These are phyloP conservation scores for Kodamaea nitidulidarum DNA, from an alignment of 805 yeast genomes.

Conservation along the genomic window DNA sequence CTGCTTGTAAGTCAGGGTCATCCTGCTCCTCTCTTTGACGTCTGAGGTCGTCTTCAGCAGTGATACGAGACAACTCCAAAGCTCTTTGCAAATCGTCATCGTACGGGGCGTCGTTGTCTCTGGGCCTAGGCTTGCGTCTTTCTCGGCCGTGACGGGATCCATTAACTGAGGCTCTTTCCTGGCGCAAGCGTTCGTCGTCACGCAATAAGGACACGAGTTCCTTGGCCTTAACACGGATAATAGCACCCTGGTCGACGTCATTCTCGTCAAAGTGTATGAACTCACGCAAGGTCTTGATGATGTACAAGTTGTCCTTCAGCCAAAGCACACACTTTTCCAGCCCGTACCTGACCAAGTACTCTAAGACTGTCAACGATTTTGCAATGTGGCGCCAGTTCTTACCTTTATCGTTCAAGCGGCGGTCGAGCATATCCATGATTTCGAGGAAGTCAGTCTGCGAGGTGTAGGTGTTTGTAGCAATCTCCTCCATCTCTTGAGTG, in stretches of 20 bases:
- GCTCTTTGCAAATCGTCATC: constrained; percentile 81
- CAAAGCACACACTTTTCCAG: constrained; percentile 86
- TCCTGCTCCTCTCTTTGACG: constrained; percentile 46
- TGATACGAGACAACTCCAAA: constrained; percentile 68
- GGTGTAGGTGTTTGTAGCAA: constrained; percentile 70
- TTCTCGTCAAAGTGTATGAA: constrained; percentile 76
- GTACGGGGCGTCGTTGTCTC: constrained; percentile 37
- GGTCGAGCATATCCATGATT: constrained; percentile 90
- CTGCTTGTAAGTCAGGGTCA: constrained; percentile 64
- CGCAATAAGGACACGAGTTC: constrained; percentile 75
- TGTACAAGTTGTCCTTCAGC: constrained; percentile 85
- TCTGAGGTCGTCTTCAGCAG: constrained; percentile 80
- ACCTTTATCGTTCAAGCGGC: constrained; percentile 91
- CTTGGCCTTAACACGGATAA: constrained; percentile 82
- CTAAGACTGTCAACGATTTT: constrained; percentile 84
- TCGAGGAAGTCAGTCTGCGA: constrained; percentile 71
- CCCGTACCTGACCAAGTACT: constrained; percentile 80
- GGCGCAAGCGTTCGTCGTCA: constrained; percentile 75
- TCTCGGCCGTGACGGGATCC: constrained; percentile 24
- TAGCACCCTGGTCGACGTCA: constrained; percentile 82
- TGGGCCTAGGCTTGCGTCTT: constrained; percentile 15
- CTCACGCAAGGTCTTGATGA: constrained; percentile 86
- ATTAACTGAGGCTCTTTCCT: constrained; percentile 47
- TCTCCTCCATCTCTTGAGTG: constrained; percentile 74
- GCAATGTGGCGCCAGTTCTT: constrained; percentile 97